These are phyloP conservation scores for Thielaviopsis populi DNA, from an alignment of 2,329 filamentous ascomycete species.

Conservation along the genomic window DNA sequence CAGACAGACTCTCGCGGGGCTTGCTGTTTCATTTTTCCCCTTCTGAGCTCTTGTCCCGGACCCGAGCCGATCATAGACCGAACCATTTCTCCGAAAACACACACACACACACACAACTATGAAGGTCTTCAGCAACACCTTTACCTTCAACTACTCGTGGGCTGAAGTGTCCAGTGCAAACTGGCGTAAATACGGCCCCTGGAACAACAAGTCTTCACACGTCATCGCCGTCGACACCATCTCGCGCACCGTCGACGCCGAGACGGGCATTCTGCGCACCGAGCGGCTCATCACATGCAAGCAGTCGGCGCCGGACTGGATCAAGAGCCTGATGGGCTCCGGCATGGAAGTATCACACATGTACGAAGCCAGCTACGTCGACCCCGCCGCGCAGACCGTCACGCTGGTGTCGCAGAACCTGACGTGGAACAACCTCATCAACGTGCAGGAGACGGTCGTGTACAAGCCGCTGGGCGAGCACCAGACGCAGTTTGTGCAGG, in stretches of 20 bases:
- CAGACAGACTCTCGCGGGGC: background rate
- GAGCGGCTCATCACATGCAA: slow-evolving; percentile 49
- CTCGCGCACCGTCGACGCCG: slow-evolving; percentile 45
- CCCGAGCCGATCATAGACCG: background rate
- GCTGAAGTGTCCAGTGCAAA: slow-evolving; percentile 94
- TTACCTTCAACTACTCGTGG: slow-evolving; percentile 96
- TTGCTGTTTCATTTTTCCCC: background rate
- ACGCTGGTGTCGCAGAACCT: slow-evolving; percentile 96
- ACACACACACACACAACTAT: slow-evolving; percentile 34
- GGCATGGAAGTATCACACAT: slow-evolving; percentile 71
- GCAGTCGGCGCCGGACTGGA: slow-evolving; percentile 58
- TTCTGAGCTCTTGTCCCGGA: background rate
- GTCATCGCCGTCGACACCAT: slow-evolving; percentile 92
- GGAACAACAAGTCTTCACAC: slow-evolving; percentile 97
- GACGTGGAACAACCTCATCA: slow-evolving; percentile 80
- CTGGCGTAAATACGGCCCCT: slow-evolving; percentile 97
- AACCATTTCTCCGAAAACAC: background rate
- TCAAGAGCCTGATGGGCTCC: slow-evolving; percentile 60
- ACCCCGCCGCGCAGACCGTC: slow-evolving; percentile 66
- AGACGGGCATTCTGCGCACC: slow-evolving; percentile 45
- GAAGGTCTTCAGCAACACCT: slow-evolving; percentile 87
- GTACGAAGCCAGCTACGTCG: slow-evolving; percentile 91
- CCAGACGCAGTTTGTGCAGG: slow-evolving; percentile 72
- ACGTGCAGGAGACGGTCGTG: slow-evolving; percentile 80
- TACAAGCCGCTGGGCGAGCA: slow-evolving; percentile 50